Evolutionary conservation across 495 filamentous ascomycete species (phyloP).

Genomic region (Aspergillus nidulans): DNA sequence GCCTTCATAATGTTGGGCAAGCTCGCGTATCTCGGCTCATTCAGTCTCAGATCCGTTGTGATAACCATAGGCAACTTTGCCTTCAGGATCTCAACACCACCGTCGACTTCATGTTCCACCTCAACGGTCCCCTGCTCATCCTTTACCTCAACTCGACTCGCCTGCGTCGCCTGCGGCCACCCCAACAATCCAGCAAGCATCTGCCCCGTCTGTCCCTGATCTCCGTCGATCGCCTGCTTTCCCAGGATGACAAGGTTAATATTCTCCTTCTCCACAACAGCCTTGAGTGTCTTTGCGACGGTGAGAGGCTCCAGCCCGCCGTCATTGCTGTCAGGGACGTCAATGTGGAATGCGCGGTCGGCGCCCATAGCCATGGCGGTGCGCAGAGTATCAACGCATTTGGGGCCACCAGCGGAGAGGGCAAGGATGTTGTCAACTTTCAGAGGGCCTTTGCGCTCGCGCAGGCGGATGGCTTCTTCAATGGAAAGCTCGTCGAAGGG

Average conservation of each 20-base stretch:
- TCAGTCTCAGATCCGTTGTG: constrained; percentile 91
- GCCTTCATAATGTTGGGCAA: constrained; percentile 99
- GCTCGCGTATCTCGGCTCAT: constrained; percentile 91
- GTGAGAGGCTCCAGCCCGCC: constrained; percentile 77
- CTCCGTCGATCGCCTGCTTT: constrained; percentile 97
- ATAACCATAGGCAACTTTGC: constrained; percentile 84
- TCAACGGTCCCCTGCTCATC: constrained; percentile 52
- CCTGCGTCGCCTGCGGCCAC: constrained; percentile 94
- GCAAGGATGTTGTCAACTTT: constrained; percentile 84
- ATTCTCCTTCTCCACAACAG: constrained; percentile 73
- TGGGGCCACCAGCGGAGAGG: constrained; percentile 80
- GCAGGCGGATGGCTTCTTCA: constrained; percentile 91
- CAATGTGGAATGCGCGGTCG: constrained; percentile 82
- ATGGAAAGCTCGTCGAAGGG: constrained; percentile 98
- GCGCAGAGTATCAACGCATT: constrained; percentile 79
- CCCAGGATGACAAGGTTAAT: constrained; percentile 89
- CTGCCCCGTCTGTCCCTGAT: constrained; percentile 93
- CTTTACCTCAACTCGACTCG: constrained; percentile 71
- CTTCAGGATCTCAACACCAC: constrained; percentile 83
- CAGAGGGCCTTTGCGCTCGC: constrained; percentile 62
- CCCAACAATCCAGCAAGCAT: constrained; percentile 92
- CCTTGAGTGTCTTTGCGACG: constrained; percentile 81
- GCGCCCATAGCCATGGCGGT: constrained; percentile 99
- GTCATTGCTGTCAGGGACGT: constrained; percentile 50
- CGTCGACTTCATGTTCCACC: constrained; percentile 90